Evolutionary conservation across 148 eudicot genomes (phyloP), one percentile per base, ranked within the genome.

Genomic region (Hydrangea macrophylla): DNA sequence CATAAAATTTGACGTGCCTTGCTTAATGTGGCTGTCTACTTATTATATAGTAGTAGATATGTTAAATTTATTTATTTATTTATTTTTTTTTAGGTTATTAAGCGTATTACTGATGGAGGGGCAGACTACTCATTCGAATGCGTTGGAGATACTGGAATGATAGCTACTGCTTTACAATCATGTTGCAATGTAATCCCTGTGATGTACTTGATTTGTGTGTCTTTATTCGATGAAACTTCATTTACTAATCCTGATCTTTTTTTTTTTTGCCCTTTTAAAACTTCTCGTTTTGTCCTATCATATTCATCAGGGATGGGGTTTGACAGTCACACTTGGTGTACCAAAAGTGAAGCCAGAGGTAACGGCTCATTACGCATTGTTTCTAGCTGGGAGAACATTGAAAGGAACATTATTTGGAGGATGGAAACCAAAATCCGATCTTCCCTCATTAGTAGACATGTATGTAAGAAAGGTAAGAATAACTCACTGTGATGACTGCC

Each of bases 51-150:
- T n/a, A n/a, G n/a, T n/a, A n/a, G n/a, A n/a, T n/a, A 40, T 42
- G 48, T 42, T 42, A 18, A 42, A 11, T 42, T 42, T 42, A 2
- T 12, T 12, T 42, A 1, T 42, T n/a, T n/a, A 0, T 6, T 12
- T 57, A 15, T 28, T 60, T 42, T 58, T 57, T 57, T 66, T 60
- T 79, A 93, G 98, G 92, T 94, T 48, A 76, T 94, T 9, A 94
- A 85, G 74, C 76, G 77, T 24, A 78, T 88, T 48, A 94, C 97
- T 58, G 82, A 72, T 56, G 98, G 98, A 6, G 98, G 97, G n/a
- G 96, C 90, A 18, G 98, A 94, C 80, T 94, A 85, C 79, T 86
- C 97, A 62, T 93, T 94, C 69, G 98, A 94, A 73, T 94, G 98
- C 45, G 79, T 88, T n/a, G 98, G 97, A 65, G 92, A 90, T 70